Conservation (phyloP, 257 asterid genomes). For the Capsicum chinense region DNA sequence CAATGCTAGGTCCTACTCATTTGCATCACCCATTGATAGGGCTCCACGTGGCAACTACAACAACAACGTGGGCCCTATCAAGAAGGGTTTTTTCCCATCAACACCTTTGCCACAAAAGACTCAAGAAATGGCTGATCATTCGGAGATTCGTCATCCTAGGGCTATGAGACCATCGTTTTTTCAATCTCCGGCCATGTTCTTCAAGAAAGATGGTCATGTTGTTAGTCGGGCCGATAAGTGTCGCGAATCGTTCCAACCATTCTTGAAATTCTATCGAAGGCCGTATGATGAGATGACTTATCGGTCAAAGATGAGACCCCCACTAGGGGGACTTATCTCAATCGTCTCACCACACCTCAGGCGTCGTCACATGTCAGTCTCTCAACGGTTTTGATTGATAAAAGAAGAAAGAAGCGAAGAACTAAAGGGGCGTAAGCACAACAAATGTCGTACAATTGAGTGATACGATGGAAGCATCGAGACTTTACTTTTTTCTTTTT, state of each 20-base stretch:
- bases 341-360: conserved; percentile 74
- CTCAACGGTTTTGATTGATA: conserved; percentile 74
- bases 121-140: conserved; percentile 52
- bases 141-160: conserved; percentile 61
- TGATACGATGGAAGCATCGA: neutral
- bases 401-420: neutral
- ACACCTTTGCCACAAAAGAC: conserved; percentile 95
- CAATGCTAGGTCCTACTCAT: conserved; percentile 80
- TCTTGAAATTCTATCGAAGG: conserved; percentile 69
- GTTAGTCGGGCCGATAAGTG: conserved; percentile 49
- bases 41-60: conserved; percentile 47
- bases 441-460: neutral
- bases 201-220: conserved; percentile 54
- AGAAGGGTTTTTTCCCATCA: conserved; percentile 73
- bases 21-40: conserved; percentile 81
- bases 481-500: neutral
- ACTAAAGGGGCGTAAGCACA: neutral
- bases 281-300: conserved; percentile 95
- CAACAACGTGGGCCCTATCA: conserved; percentile 31
- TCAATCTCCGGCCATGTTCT: conserved; percentile 81
- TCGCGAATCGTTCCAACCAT: conserved; percentile 63
- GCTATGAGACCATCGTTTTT: conserved; percentile 84
- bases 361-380: conserved; percentile 73
- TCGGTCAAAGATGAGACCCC: conserved; percentile 89
- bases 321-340: conserved; percentile 83